Percentiles rank a stretch among this genome's conserved stretches.
phyloP scores from a whole-genome alignment of 2,329 filamentous ascomycete genomes.

The Sporothrix schenckii region DNA sequence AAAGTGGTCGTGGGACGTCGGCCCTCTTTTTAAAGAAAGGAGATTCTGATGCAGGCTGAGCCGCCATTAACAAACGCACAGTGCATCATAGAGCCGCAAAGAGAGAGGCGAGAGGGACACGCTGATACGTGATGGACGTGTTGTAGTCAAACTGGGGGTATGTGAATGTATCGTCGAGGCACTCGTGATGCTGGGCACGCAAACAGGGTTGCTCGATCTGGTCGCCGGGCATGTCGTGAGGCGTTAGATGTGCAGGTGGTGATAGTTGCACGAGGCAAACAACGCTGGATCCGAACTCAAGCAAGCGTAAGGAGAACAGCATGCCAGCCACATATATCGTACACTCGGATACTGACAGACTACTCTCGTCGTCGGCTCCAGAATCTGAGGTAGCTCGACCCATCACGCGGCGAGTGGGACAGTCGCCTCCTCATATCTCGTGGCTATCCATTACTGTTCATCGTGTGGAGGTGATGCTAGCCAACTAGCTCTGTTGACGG shows the following conservation, averaged over 20 bases:
- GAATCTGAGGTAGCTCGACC: background rate
- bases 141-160: conserved; percentile 24
- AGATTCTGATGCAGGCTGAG: conserved; percentile 28
- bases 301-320: too few species aligned
- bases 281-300: too few species aligned
- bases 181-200: conserved; percentile 19
- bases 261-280: background rate
- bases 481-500: background rate
- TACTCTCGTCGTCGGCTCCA: background rate
- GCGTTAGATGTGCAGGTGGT: background rate
- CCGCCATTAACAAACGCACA: background rate
- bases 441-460: conserved; percentile 16
- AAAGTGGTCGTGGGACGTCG: conserved; percentile 29
- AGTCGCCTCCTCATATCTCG: background rate
- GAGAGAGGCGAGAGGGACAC: background rate
- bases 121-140: conserved; percentile 26
- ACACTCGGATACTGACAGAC: background rate
- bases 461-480: background rate
- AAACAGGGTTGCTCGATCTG: background rate
- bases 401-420: background rate
- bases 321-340: too few species aligned
- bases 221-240: background rate
- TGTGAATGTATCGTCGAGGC: conserved; percentile 25
- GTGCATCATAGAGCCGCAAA: background rate
- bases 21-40: conserved; percentile 27